These are phyloP conservation scores for Citropsis articulata DNA, from an alignment of 345 rosid species.

Conservation along the genomic window DNA sequence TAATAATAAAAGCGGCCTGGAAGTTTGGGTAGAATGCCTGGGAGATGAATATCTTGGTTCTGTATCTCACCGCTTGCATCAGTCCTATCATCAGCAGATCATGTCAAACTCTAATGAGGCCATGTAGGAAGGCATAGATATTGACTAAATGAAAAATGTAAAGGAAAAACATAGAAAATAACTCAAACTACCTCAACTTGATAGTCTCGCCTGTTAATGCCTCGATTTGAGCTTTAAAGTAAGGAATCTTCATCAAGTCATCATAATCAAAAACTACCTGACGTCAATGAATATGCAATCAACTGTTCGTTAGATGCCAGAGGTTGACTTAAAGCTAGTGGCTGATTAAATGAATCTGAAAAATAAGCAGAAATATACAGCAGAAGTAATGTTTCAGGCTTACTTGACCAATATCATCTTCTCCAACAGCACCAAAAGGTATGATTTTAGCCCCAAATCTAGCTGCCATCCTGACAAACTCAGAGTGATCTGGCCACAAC, in stretches of 20 bases:
- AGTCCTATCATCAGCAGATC: constrained; percentile 13
- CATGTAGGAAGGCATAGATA: not conserved
- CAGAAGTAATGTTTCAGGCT: constrained; percentile 18
- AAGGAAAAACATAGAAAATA: not conserved
- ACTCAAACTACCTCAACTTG: constrained; percentile 17
- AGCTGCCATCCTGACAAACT: constrained; percentile 83
- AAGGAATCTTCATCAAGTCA: constrained; percentile 32
- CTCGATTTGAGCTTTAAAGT: constrained; percentile 12
- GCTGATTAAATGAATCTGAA: not conserved
- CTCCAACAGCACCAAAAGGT: constrained; percentile 77
- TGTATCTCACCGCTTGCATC: constrained; percentile 21
- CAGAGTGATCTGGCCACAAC: constrained; percentile 74
- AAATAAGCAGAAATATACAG: not conserved
- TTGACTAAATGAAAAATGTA: not conserved
- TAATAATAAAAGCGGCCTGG: constrained; percentile 32
- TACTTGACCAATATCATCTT: constrained; percentile 71
- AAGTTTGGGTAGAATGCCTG: constrained; percentile 26
- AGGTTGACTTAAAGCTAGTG: not conserved
- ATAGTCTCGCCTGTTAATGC: not conserved
- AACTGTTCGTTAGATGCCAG: not conserved
- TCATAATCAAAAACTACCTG: constrained; percentile 40
- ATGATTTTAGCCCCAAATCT: constrained; percentile 75
- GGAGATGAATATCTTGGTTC: constrained; percentile 19
- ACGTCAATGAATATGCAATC: not conserved
- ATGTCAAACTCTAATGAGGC: not conserved